Evolutionary conservation across 2,329 filamentous ascomycete species (phyloP), one percentile per base, ranked within the genome.

Genomic region (Colletotrichum neosansevieriae): DNA sequence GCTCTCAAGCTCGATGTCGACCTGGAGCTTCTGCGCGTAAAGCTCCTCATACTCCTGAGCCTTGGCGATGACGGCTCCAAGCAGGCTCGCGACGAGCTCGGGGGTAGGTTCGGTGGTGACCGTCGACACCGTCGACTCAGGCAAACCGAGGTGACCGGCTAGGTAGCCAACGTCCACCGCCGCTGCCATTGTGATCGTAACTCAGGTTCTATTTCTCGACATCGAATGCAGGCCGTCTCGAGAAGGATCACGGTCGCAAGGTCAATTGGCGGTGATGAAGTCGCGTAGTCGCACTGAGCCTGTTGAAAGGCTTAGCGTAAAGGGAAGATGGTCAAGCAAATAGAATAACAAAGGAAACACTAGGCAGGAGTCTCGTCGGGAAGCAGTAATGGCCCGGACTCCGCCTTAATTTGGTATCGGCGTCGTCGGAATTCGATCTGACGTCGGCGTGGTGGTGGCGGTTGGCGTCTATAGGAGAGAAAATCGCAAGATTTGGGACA

Each of bases 1-100:
- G 79, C 94, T 96, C 79, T 99, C 96, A 7, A 98, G 87, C 82
- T 98, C 94, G 50, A 99, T 96, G 75, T 97, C 94, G 51, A 93
- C 84, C 73, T 93, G 91, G 50, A 98, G 86, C 81, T 98, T 98
- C 72, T 97, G 93, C 10, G 95, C 91, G 74, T 91, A 93, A 45
- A 97, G 82, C 44, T 90, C 87, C 76, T 97, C 94, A 74, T 89
- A 91, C 75, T 97, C 94, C 74, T 91, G 92, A 40, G 93, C 94
- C 79, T 96, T 97, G 34, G 84, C 82, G 24, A 91, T 87, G 60
- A 98, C 88, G 29, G 92, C 91, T 70, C 88, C 85, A 45, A 99
- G 86, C 59, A 99, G 85, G 47, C 88, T 84, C 67, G 88, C 86
- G 72, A 98, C 92, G 29, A 97, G 88, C 12, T 97, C 93, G 71